A percentile compares a stretch with the other conserved stretches of the same genome.
Evolutionary conservation across 2,329 filamentous ascomycete species (phyloP).

Genomic region (Aspergillus pseudonomiae): DNA sequence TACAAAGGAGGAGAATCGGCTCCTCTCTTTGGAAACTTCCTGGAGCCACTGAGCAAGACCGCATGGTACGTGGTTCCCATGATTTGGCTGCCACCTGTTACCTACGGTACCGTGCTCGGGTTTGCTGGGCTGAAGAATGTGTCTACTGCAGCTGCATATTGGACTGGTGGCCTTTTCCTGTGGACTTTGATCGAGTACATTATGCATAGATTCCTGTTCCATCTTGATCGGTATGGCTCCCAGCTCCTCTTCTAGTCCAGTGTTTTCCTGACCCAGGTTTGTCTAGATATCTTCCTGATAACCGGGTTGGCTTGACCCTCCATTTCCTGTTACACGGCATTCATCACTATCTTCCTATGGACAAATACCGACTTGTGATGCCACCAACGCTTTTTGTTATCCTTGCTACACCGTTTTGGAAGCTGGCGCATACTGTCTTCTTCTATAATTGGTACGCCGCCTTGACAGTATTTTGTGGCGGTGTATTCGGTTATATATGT

Average conservation of each 20-base stretch:
- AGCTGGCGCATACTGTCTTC: constrained; percentile 80
- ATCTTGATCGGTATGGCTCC: constrained; percentile 77
- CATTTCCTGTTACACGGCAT: constrained; percentile 97
- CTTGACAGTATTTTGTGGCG: constrained; percentile 79
- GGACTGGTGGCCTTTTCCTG: constrained; percentile 69
- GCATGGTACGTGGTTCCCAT: constrained; percentile 89
- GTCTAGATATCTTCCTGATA: constrained; percentile 81
- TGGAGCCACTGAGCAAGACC: constrained; percentile 96
- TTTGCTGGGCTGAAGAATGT: constrained; percentile 60
- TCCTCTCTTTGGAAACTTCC: constrained; percentile 93
- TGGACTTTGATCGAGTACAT: constrained; percentile 92
- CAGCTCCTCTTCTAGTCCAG: not conserved
- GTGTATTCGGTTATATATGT: constrained; percentile 92
- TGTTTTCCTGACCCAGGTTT: constrained; percentile 22
- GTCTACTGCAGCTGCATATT: constrained; percentile 62
- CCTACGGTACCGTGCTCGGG: constrained; percentile 71
- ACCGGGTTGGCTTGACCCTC: constrained; percentile 78
- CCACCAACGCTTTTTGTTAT: constrained; percentile 83
- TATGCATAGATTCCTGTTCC: constrained; percentile 89
- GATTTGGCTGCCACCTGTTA: constrained; percentile 80
- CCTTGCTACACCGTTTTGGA: constrained; percentile 89
- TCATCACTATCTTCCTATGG: constrained; percentile 99
- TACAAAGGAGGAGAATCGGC: constrained; percentile 93
- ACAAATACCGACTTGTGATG: constrained; percentile 96
- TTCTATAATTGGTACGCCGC: constrained; percentile 83